Conservation (phyloP, 371 early-diverging fungal species). For the Saksenaea oblongispora region DNA sequence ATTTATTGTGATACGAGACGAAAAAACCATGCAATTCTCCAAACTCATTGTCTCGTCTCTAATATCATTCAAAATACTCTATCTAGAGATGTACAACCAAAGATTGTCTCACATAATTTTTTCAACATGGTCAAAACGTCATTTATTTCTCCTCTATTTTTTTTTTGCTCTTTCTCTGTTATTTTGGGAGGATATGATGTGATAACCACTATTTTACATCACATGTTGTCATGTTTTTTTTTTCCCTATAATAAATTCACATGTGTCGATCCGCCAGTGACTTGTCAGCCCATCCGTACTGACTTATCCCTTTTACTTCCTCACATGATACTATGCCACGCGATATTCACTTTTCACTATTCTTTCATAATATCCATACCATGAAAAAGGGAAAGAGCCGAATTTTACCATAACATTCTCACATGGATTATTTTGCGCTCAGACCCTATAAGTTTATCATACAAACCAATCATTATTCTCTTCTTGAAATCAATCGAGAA, state of each 20-base stretch:
- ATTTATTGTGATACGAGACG: background rate
- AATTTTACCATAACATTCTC: background rate
- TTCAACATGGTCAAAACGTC: conserved; percentile 4
- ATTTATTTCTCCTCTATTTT: background rate
- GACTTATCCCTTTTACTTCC: background rate
- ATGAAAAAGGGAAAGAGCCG: conserved; percentile 6
- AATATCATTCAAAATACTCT: background rate
- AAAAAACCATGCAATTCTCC: background rate
- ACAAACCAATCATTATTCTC: no score
- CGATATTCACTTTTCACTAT: background rate
- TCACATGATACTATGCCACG: conserved; percentile 4
- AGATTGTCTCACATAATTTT: conserved; percentile 1
- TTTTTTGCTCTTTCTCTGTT: background rate
- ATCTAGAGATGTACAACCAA: conserved; percentile 5
- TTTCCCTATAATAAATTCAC: background rate
- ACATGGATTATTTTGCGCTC: background rate
- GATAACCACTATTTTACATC: background rate
- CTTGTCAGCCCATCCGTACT: background rate
- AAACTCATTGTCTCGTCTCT: background rate
- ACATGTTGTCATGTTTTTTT: background rate
- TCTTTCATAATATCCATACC: background rate
- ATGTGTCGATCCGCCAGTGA: background rate
- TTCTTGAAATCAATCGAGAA: background rate
- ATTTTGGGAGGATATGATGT: background rate
- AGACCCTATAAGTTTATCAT: no score